These are phyloP conservation scores for Ananas comosus DNA, from an alignment of 176 grass and related monocot species.

Conservation along the genomic window DNA sequence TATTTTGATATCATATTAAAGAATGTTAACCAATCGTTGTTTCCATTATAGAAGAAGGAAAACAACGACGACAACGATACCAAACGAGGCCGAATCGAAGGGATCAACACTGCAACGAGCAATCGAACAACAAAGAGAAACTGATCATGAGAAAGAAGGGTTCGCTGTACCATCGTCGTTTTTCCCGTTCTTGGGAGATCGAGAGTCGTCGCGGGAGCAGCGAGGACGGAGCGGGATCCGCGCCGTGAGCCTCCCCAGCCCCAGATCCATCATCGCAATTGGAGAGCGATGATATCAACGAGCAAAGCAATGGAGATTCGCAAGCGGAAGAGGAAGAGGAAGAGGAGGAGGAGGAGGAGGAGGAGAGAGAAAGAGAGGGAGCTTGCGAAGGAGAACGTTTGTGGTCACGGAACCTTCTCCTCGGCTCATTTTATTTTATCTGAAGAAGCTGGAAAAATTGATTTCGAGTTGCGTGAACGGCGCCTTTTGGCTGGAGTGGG, in stretches of 20 bases:
- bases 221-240: constrained; percentile 41
- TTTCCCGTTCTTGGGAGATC: constrained; percentile 37
- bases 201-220: constrained; percentile 43
- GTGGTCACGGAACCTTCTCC: not conserved
- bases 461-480: no score
- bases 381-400: not conserved
- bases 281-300: not conserved
- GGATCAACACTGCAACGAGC: not conserved
- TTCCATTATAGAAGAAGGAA: no score
- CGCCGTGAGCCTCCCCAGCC: constrained; percentile 36
- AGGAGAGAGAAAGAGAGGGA: not conserved
- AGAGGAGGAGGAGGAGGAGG: not conserved
- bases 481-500: no score
- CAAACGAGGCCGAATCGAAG: no score
- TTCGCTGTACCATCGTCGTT: constrained; percentile 43
- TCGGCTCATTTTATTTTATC: not conserved
- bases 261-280: constrained; percentile 30
- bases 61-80: no score
- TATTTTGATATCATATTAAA: no score
- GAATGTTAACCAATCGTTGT: no score
- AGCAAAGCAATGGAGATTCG: not conserved
- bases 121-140: not conserved
- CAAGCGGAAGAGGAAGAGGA: not conserved
- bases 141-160: not conserved
- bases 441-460: no score